Conservation (phyloP, 1,284 basidiomycete species). For the Ustilago tritici region DNA sequence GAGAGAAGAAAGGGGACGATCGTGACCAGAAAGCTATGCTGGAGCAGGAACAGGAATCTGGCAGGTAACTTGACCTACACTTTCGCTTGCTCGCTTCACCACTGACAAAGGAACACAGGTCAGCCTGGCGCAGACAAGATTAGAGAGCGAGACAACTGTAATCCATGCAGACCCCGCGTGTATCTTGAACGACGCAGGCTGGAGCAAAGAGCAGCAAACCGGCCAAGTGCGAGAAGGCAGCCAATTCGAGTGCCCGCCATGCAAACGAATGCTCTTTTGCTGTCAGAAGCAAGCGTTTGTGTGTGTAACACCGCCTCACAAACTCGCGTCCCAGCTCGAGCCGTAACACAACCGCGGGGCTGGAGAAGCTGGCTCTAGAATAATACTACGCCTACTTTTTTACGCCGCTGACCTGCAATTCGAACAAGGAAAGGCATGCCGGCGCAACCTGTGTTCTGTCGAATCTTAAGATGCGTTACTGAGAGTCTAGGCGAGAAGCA, state of each 20-base stretch:
- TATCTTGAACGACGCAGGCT: not conserved
- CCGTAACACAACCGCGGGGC: not conserved
- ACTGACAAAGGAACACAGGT: not conserved
- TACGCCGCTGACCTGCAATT: not conserved
- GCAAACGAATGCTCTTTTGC: slow-evolving; percentile 2
- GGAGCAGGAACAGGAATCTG: not conserved
- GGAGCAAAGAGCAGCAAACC: not conserved
- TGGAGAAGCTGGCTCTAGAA: not conserved
- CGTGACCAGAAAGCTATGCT: not conserved
- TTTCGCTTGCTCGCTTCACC: not conserved
- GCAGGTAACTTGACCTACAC: not conserved
- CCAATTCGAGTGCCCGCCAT: not conserved
- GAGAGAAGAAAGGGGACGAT: not conserved
- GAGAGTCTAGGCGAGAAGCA: not conserved
- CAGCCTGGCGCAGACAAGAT: not conserved
- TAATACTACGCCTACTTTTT: not conserved
- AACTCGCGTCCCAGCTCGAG: not conserved
- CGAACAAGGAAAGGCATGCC: not conserved
- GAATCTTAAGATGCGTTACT: not conserved
- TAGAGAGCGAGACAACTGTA: not conserved
- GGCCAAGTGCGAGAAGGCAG: not conserved
- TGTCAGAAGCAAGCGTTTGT: not conserved
- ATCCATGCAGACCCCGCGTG: slow-evolving; percentile 4
- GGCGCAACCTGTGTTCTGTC: not conserved
- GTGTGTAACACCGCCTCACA: not conserved